A percentile compares a stretch with the other conserved stretches of the same genome.
Conservation (phyloP, 192 early-diverging fungal species). For the Kickxella alabastrina region DNA sequence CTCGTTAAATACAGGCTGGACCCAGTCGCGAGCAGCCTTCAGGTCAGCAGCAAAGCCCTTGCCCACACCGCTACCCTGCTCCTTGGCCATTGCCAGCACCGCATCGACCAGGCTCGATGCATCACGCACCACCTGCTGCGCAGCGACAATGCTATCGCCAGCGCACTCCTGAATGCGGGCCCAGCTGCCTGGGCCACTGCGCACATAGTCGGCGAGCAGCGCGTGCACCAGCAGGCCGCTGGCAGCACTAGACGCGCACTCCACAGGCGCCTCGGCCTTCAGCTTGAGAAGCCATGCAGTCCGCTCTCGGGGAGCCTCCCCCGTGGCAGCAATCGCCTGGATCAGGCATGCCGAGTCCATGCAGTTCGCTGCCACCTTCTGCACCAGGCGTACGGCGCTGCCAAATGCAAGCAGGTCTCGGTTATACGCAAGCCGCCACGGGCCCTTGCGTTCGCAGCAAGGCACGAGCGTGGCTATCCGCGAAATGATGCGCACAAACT, state of each 20-base stretch:
- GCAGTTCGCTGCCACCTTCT: constrained; percentile 16
- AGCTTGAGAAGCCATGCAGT: constrained; percentile 11
- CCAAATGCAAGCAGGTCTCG: constrained; percentile 72
- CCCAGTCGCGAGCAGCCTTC: constrained; percentile 26
- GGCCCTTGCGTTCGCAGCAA: constrained; percentile 12
- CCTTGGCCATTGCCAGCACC: constrained; percentile 27
- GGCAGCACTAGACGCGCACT: constrained; percentile 23
- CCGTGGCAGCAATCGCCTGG: not conserved
- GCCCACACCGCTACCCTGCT: constrained; percentile 3
- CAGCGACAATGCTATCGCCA: constrained; percentile 17
- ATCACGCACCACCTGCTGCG: constrained; percentile 15
- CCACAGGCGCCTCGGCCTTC: constrained; percentile 18
- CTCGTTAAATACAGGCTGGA: constrained; percentile 14
- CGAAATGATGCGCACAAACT: constrained; percentile 14
- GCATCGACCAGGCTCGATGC: constrained; percentile 24
- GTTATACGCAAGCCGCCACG: constrained; percentile 56
- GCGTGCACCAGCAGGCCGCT: constrained; percentile 31
- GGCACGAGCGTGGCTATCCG: constrained; percentile 45
- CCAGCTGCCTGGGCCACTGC: constrained; percentile 23
- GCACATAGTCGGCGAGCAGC: constrained; percentile 25
- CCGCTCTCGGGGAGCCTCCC: not conserved
- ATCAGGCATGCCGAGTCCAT: constrained; percentile 24
- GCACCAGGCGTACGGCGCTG: constrained; percentile 59
- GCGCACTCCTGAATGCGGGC: constrained; percentile 11
- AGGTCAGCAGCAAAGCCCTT: constrained; percentile 6